Base-by-base conservation (phyloP, 2,329 filamentous ascomycete species). In the Cercospora zeina region DNA sequence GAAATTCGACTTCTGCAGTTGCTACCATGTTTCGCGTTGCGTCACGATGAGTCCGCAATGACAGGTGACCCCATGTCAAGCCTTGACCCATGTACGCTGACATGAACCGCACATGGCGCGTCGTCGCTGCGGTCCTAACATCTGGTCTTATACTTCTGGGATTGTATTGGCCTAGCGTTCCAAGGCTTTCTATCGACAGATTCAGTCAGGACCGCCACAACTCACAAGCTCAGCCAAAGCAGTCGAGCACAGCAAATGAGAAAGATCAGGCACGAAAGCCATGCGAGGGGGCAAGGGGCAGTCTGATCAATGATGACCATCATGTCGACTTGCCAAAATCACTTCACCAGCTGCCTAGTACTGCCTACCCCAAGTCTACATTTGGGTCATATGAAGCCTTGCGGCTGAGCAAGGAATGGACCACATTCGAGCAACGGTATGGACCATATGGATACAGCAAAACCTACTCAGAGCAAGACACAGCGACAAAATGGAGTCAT, bases 331-430 rank as follows among this genome's bases (percentile, higher is more conserved):
- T 54, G 33, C 51, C 51, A n/a, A 34, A 36, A 9, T 36, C 51
- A 16, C 33, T 36, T 36, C 31, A 13, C 19, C 13, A 36, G 13
- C 30, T 36, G n/a, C 31, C 33, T 24, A 33, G 16, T 33, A 19
- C 13, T 19, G 8, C n/a, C 7, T 64, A 57, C 53, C 54, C 62
- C 14, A 33, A 58, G 16, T 50, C 58, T 10, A 60, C 62, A 4
- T 51, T 54, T 37, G 67, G 67, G 1, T 68, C 66, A 2, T 68
- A 67, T 50, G 63, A 65, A 21, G 60, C 62, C 7, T 54, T 69
- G 13, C 58, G 65, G 11, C 53, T 69, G 30, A 62, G 65, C 34
- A 83, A 89, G 69, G 85, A 87, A 4, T 84, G 89, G 55, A 83
- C 90, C 85, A 87, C 10, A 80, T 79, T 19, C 81, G 63, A 83